Conservation (phyloP, 176 grass and related monocot species). For the Sorghum bicolor region Sorghum_bicolor_NCBIv3 NC_012870.2:68894001-68894500, state of each 20-base stretch:
- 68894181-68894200: too few relatives aligned
- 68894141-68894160: slow-evolving; percentile 13
- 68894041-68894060: neutral
- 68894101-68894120: neutral
- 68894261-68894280: neutral
- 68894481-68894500: slow-evolving; percentile 52
- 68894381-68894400: slow-evolving; percentile 58
- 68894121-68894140: neutral
- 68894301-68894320: neutral
- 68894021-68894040: neutral
- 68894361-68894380: neutral
- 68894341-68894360: neutral
- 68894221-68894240: neutral
- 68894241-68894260: neutral
- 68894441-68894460: slow-evolving; percentile 76
- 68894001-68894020: neutral
- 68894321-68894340: neutral
- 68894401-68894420: slow-evolving; percentile 87
- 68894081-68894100: neutral
- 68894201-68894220: neutral
- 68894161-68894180: neutral
- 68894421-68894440: slow-evolving; percentile 54
- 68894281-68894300: neutral
- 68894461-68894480: slow-evolving; percentile 31
- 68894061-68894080: neutral